phyloP scores from a whole-genome alignment of 2,329 filamentous ascomycete species.

The Sporothrix luriei region DNA sequence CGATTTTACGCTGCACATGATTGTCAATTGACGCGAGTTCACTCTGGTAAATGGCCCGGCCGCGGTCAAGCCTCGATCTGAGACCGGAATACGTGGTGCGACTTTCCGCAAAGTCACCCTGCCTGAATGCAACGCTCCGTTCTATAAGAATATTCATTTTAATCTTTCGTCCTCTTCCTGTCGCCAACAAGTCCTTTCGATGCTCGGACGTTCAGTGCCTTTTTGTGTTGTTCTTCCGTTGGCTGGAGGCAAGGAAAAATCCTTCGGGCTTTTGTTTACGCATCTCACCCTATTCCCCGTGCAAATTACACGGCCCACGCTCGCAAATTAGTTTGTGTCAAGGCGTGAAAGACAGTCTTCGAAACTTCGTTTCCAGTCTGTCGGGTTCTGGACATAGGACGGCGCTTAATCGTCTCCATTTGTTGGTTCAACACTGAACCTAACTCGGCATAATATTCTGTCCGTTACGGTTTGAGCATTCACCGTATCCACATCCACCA shows the following conservation, averaged over 20 bases:
- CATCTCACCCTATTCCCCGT: not conserved
- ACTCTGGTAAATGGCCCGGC: slow-evolving; percentile 2
- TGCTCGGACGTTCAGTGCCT: not conserved
- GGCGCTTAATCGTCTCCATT: slow-evolving; percentile 34
- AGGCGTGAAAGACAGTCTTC: not conserved
- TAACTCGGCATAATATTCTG: slow-evolving; percentile 35
- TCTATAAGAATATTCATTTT: not conserved
- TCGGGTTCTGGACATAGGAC: slow-evolving; percentile 30
- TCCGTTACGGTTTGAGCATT: slow-evolving; percentile 17
- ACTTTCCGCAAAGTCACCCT: slow-evolving; percentile 12
- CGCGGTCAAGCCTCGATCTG: not conserved
- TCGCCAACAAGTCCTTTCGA: not conserved
- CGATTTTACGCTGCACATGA: slow-evolving; percentile 25
- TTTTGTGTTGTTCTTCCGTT: not conserved
- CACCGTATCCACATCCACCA: not conserved
- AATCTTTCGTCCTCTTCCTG: not conserved
- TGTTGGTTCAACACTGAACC: slow-evolving; percentile 29
- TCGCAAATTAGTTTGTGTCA: not conserved
- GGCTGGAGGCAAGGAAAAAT: not conserved
- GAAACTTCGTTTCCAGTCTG: slow-evolving; percentile 35
- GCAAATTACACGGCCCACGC: slow-evolving; percentile 12
- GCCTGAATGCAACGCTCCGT: not conserved
- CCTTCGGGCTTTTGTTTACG: no score
- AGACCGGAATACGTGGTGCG: slow-evolving; percentile 3
- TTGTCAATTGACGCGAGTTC: slow-evolving; percentile 30